Percentiles rank a stretch among this genome's conserved stretches.
Evolutionary conservation across 441 rosid species (phyloP).

Genomic region (Brassica hybrid): DNA sequence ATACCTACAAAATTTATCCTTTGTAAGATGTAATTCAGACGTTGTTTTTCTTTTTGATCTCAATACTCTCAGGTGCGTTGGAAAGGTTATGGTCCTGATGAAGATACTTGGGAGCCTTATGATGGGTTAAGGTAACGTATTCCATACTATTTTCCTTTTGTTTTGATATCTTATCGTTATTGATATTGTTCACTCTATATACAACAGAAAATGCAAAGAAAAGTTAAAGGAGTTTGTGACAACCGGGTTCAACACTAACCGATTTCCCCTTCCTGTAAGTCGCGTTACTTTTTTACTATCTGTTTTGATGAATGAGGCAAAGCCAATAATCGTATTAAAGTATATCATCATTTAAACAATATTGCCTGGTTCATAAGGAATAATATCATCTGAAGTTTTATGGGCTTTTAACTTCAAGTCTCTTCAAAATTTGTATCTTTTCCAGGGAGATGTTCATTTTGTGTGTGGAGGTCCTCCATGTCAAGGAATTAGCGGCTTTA

Average conservation of each 20-base stretch:
- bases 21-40: neutral
- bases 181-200: constrained; percentile 7
- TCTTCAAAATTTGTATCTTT: neutral
- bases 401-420: neutral
- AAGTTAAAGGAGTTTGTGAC: constrained; percentile 47
- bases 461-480: constrained; percentile 55
- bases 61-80: constrained; percentile 42
- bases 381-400: neutral
- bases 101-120: constrained; percentile 54
- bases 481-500: constrained; percentile 54
- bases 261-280: constrained; percentile 54
- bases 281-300: constrained; percentile 4
- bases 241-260: constrained; percentile 34
- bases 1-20: neutral
- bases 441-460: constrained; percentile 36
- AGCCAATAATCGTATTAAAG: neutral
- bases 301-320: neutral
- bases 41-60: neutral
- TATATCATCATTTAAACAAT: neutral
- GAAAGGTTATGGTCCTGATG: constrained; percentile 43
- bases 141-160: neutral
- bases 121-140: constrained; percentile 42
- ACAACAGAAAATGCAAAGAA: constrained; percentile 40
- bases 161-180: neutral
- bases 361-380: neutral